Percentiles rank a stretch among this genome's conserved stretches.
phyloP scores from a whole-genome alignment of 768 basidiomycete genomes.

The Lentinula sp. region DNA sequence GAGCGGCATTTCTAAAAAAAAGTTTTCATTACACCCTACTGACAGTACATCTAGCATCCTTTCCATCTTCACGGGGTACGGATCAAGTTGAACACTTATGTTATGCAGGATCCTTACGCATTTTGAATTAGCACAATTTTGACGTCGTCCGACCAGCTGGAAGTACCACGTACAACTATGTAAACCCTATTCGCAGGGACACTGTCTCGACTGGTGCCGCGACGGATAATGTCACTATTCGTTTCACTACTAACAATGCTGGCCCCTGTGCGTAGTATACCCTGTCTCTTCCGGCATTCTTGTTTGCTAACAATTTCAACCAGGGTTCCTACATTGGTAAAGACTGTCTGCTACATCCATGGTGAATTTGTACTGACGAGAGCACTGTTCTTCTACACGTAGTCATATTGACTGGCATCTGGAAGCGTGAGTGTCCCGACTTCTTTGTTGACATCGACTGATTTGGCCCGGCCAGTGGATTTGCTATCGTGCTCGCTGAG shows the following conservation, averaged over 20 bases:
- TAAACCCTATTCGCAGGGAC: constrained; percentile 50
- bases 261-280: constrained; percentile 35
- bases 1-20: background rate
- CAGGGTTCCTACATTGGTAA: constrained; percentile 39
- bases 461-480: background rate
- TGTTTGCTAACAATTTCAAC: background rate
- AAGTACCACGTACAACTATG: constrained; percentile 27
- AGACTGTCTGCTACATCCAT: background rate
- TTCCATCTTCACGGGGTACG: constrained; percentile 23
- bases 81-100: background rate
- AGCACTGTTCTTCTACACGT: background rate
- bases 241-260: constrained; percentile 61
- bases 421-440: constrained; percentile 15
- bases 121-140: constrained; percentile 22
- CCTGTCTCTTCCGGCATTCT: background rate
- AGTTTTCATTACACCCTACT: background rate
- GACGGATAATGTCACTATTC: constrained; percentile 44
- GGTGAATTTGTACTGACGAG: background rate
- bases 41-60: constrained; percentile 13
- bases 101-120: background rate
- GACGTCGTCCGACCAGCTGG: constrained; percentile 32
- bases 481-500: constrained; percentile 12
- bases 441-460: background rate
- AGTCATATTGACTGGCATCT: constrained; percentile 35
- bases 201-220: constrained; percentile 36